These are phyloP conservation scores for Heterococcus sp. DNA, from an alignment of 108 stramenopile genomes.

Conservation along the genomic window DNA sequence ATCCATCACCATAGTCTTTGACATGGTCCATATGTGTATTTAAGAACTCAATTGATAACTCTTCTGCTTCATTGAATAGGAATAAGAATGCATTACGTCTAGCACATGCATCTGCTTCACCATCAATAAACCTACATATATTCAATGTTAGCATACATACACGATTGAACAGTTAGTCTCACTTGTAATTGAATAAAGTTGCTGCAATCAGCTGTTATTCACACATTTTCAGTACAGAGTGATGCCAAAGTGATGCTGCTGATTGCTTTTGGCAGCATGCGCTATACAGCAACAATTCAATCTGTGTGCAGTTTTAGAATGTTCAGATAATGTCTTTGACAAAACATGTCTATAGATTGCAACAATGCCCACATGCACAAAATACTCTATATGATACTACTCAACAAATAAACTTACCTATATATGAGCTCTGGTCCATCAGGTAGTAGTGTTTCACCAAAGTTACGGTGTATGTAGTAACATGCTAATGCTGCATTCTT, in stretches of 20 bases:
- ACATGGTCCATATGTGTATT: constrained; percentile 88
- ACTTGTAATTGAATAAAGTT: too few species aligned
- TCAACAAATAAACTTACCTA: constrained; percentile 17
- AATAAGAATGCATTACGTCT: constrained; percentile 98
- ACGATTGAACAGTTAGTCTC: too few species aligned
- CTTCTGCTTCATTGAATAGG: constrained; percentile 91
- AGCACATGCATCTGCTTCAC: constrained; percentile 84
- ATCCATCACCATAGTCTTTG: constrained; percentile 62
- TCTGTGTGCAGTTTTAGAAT: too few species aligned
- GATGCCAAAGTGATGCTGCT: too few species aligned
- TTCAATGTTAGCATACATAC: neutral
- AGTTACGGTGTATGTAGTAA: constrained; percentile 84
- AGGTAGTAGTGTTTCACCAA: constrained; percentile 79
- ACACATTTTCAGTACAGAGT: too few species aligned
- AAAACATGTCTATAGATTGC: too few species aligned
- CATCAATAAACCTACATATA: constrained; percentile 59
- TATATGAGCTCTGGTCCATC: constrained; percentile 94
- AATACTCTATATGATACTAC: too few species aligned
- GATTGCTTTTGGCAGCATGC: too few species aligned
- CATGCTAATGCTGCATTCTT: constrained; percentile 92
- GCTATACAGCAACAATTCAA: too few species aligned
- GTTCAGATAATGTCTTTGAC: too few species aligned
- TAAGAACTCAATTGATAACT: constrained; percentile 89
- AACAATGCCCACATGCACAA: too few species aligned
- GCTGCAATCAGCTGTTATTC: too few species aligned